Base-by-base conservation (phyloP, 331 rosid species). In the Spiraea crenata region DNA sequence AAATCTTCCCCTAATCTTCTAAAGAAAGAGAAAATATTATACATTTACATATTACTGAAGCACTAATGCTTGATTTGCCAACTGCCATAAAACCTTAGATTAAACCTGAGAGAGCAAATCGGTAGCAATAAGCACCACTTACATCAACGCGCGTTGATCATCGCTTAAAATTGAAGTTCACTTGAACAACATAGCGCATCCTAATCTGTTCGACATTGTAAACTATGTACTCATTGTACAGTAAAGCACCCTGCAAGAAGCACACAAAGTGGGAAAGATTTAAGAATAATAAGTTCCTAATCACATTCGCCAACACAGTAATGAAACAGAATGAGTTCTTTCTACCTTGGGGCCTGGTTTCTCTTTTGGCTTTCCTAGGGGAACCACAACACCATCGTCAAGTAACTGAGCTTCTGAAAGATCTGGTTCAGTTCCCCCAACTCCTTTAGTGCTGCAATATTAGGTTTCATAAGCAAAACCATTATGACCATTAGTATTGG, bases 141-240 rank as follows among this genome's bases (percentile, higher is more conserved):
- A 20, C 47, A 52, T 59, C 47, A 19, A 9, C 60, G 42, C 4
- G 5, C 79, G 31, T 25, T 59, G 46, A 38, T 76, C 82, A 78
- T 42, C 42, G 6, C 59, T 81, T 83, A 73, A 82, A 93, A 63
- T 85, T 81, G 90, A 91, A 95, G 47, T 87, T 81, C 71, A 91
- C 96, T 62, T 87, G 92, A 83, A 89, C 77, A 65, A 89, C 76
- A 75, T 91, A 95, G 50, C 96, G 93, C 99, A 95, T 95, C 82
- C 81, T 82, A 66, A 93, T 84, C 82, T 93, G 99, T 45, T 91
- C 93, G 73, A 83, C 89, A 47, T 89, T 86, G 83, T 91, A 95
- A 62, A 95, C 99, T 79, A 91, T 81, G 87, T 91, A 95, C 77
- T 95, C 99, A 48, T 95, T 95, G 85, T 91, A 89, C 74, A 81